Conservation (phyloP, 202 grass and related monocot species). For the Setaria viridis region DNA sequence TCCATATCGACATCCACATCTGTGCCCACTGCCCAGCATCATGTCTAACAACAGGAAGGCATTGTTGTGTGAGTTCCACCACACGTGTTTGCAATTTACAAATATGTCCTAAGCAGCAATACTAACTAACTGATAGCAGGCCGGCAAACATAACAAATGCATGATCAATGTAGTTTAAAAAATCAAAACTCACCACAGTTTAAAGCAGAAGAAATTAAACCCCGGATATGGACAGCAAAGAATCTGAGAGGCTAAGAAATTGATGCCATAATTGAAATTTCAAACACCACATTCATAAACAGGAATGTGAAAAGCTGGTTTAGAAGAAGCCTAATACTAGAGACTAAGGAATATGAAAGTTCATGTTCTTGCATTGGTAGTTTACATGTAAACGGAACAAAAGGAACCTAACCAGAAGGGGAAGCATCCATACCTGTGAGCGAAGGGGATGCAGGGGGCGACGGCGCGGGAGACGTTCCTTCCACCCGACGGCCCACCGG, state of each 20-base stretch:
- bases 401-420: conserved; percentile 39
- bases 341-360: conserved; percentile 1
- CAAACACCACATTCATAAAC: conserved; percentile 41
- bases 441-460: no score
- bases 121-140: not conserved
- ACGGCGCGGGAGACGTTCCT: no score
- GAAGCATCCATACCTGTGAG: no score
- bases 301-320: conserved; percentile 10
- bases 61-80: not conserved
- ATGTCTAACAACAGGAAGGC: no score
- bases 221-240: not conserved
- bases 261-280: not conserved
- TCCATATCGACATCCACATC: no score
- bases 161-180: not conserved
- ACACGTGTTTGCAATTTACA: not conserved
- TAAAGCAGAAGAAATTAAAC: not conserved
- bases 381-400: conserved; percentile 14
- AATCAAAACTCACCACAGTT: not conserved
- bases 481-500: no score
- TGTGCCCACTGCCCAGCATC: no score
- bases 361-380: conserved; percentile 20
- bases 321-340: conserved; percentile 17
- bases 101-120: not conserved
- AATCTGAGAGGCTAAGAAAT: conserved; percentile 21
- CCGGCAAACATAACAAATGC: not conserved